Base-by-base conservation (phyloP, 371 early-diverging fungal genomes). In the Entomophthora muscae region DNA sequence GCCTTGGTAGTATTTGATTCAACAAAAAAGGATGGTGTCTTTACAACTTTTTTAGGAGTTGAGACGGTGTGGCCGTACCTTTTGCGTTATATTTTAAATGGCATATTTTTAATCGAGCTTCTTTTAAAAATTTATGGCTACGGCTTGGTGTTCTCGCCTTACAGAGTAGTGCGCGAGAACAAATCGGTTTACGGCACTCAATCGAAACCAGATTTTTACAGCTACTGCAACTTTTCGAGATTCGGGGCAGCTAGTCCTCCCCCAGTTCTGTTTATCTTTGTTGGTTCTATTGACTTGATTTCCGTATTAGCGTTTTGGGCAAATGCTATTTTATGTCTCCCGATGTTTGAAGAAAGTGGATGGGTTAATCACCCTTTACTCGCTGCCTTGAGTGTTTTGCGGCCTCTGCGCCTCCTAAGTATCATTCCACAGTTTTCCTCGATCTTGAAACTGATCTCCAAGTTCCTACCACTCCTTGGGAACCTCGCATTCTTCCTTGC, bases 401-500 rank as follows among this genome's bases (percentile, higher is more conserved):
- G 81, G 3, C 71, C 81, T 0, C 66, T 83, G 0, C 75, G 83
- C 1, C 65, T 83, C 5, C 53, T 83, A 51, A 81, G 78, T 52
- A 73, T 80, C 32, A 80, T 80, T 21, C 72, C 75, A 32, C 79
- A 81, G 53, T 78, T 76, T 32, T 70, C 73, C 10, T 76, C 78
- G 2, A 80, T 83, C 54, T 64, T 83, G 1, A 75, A 77, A 30
- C 79, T 79, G 63, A 63, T 83, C 28, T 80, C 79, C 57, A 81
- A 75, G 66, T 77, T 78, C 2, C 77, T 76, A 0, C 82, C 81
- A 0, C 66, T 83, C 1, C 68, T 83, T 27, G 75, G 74, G 51
- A 80, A 80, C 31, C 76, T 83, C n/a, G 63, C 72, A 1, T 76
- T 79, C 33, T 83, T 80, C 65, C 78, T 83, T 0, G 65, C 73